These are phyloP conservation scores for Salix dunnii DNA, from an alignment of 345 rosid genomes.

Conservation along the genomic window DNA sequence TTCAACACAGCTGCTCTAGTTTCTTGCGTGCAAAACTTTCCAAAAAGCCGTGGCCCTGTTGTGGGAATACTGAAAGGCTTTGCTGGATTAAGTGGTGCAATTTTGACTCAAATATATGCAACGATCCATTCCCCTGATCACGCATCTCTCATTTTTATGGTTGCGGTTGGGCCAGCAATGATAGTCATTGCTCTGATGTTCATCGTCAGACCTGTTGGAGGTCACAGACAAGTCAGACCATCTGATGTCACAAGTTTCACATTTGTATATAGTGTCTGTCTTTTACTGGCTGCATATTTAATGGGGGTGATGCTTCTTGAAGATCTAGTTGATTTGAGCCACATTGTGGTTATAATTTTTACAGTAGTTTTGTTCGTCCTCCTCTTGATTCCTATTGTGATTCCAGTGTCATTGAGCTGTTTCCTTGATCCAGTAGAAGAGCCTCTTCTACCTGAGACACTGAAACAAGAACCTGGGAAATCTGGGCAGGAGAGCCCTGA, in stretches of 20 bases:
- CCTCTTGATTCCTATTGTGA: slow-evolving; percentile 58
- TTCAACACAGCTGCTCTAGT: slow-evolving; percentile 90
- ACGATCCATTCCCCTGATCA: slow-evolving; percentile 70
- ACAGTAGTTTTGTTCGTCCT: slow-evolving; percentile 61
- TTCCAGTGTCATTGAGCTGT: slow-evolving; percentile 61
- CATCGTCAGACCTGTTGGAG: slow-evolving; percentile 85
- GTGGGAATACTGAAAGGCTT: slow-evolving; percentile 97
- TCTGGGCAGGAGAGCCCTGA: slow-evolving; percentile 37
- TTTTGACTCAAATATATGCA: slow-evolving; percentile 80
- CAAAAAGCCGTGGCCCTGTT: slow-evolving; percentile 94
- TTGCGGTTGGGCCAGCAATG: slow-evolving; percentile 89
- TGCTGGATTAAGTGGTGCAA: slow-evolving; percentile 97
- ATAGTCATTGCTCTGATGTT: slow-evolving; percentile 73
- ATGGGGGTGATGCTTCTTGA: slow-evolving; percentile 91
- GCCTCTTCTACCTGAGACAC: slow-evolving; percentile 46
- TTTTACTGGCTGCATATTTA: slow-evolving; percentile 75
- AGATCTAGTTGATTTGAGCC: slow-evolving; percentile 63
- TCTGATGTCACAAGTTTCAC: slow-evolving; percentile 66
- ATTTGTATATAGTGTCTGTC: slow-evolving; percentile 69
- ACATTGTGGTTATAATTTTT: slow-evolving; percentile 40
- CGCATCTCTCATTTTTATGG: slow-evolving; percentile 89
- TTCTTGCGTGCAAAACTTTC: slow-evolving; percentile 95
- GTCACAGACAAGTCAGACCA: slow-evolving; percentile 75
- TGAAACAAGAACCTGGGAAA: slow-evolving; percentile 48
- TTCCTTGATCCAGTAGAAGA: slow-evolving; percentile 51